Conservation (phyloP, 148 eudicot genomes). For the Fallopia convolvulus region DNA sequence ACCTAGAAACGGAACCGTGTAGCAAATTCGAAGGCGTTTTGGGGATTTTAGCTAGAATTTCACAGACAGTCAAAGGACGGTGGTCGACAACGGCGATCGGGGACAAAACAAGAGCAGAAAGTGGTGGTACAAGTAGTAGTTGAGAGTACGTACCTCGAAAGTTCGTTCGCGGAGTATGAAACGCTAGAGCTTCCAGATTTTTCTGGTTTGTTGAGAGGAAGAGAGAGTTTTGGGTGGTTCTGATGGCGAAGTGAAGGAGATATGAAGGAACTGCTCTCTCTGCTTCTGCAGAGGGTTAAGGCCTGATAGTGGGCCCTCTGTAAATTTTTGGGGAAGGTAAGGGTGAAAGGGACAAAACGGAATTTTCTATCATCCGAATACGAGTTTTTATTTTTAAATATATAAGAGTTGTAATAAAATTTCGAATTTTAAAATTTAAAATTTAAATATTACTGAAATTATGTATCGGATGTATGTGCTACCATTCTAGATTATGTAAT, state of each 20-base stretch:
- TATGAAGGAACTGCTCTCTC: constrained; percentile 3
- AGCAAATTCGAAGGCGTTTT: not conserved
- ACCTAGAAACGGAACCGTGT: not conserved
- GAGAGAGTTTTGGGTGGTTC: not conserved
- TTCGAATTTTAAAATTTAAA: not conserved
- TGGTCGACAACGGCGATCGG: not conserved
- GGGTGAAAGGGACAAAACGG: constrained; percentile 8
- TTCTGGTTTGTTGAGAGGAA: not conserved
- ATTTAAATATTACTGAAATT: too few species aligned
- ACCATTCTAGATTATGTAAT: too few species aligned
- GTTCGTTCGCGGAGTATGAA: not conserved
- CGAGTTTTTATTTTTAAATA: not conserved
- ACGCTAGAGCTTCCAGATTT: not conserved
- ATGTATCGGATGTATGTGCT: not conserved
- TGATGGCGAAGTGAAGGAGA: constrained; percentile 1
- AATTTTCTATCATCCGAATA: not conserved
- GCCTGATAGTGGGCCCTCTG: not conserved
- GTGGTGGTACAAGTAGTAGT: not conserved
- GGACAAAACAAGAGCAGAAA: not conserved
- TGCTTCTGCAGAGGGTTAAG: not conserved
- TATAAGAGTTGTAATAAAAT: not conserved
- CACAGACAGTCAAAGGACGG: not conserved
- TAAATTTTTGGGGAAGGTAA: constrained; percentile 9
- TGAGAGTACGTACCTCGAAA: not conserved
- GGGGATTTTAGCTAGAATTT: not conserved